Percentiles rank a stretch among this genome's conserved stretches.
Conservation (phyloP, 495 filamentous ascomycete species). For the Aspergillus saccharolyticus region DNA sequence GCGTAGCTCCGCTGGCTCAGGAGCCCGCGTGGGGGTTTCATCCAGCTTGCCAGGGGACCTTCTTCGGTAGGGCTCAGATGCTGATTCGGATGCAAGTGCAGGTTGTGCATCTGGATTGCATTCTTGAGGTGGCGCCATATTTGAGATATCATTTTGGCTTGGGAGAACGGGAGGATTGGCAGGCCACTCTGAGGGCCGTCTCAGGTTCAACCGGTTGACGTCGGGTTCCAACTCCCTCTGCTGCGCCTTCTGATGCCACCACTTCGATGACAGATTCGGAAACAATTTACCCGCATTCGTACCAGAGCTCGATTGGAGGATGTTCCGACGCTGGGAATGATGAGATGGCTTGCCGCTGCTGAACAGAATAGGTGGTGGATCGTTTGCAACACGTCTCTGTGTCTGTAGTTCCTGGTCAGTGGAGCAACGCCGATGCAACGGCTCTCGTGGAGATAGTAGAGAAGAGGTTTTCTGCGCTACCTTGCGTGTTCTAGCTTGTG, state of each 20-base stretch:
- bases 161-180: slow-evolving; percentile 8
- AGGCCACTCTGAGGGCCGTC: slow-evolving; percentile 31
- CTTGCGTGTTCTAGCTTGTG: background rate
- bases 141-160: background rate
- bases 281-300: slow-evolving; percentile 8
- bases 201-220: slow-evolving; percentile 34
- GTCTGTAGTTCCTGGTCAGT: background rate
- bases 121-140: background rate
- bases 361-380: slow-evolving; percentile 9
- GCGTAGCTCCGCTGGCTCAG: background rate
- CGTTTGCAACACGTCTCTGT: background rate
- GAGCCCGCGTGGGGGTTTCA: background rate
- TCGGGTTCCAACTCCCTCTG: slow-evolving; percentile 43
- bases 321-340: slow-evolving; percentile 9
- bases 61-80: background rate
- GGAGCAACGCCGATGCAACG: background rate
- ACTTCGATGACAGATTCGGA: slow-evolving; percentile 17
- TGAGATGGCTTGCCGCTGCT: slow-evolving; percentile 2
- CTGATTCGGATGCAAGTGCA: background rate
- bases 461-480: too few relatives aligned
- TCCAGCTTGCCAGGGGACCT: background rate
- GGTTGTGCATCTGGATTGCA: background rate
- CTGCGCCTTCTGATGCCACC: slow-evolving; percentile 36
- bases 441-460: background rate
- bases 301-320: slow-evolving; percentile 2